Evolutionary conservation across 2,329 filamentous ascomycete genomes (phyloP), one percentile per base, ranked within the genome.

Genomic region (Paraphoma sp.): DNA sequence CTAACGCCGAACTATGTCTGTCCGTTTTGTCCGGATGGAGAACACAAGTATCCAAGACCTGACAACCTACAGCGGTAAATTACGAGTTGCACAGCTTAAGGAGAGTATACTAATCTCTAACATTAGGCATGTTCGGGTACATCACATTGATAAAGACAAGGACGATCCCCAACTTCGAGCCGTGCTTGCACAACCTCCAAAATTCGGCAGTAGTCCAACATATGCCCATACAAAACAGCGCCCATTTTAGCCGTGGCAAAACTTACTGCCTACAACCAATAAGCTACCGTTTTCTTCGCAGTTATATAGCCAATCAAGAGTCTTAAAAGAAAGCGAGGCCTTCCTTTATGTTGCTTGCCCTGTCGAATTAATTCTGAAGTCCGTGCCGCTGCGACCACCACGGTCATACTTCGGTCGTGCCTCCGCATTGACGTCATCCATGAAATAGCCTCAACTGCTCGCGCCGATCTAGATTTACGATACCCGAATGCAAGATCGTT

Each of bases 1-100:
- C 89, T 92, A 63, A 96, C 92, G 7, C 95, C 95, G 1, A 94
- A 94, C 57, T 99, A 98, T 70, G 88, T 96, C 30, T 99, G 95
- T 75, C 95, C 95, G 0, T 98, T 97, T 73, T 99, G 95, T 75
- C 91, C 92, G 1, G 93, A 97, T 70, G 85, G 93, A 63, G 93
- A 97, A 74, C 94, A 97, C 76, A 93, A 90, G 73, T 98, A 98
- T 75, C 95, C 95, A 6, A 84, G 95, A 66, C 95, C 94, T 33
- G 95, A 99, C 76, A 98, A 98, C 81, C 80, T 99, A 53, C 94
- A 97, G 81, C 88, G 94, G 92, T 96, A 82, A 63, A 84, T 74
- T 4, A n/a, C 3, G 23, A 42, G 16, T 30, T 14, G 29, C 10
- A 7, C 29, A 28, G 52, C 43, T 45, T 17, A 28, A 9, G 18